A percentile compares a stretch with the other conserved stretches of the same genome.
Evolutionary conservation across 768 basidiomycete genomes (phyloP).

Genomic region (Amanita pallidorosea): DNA sequence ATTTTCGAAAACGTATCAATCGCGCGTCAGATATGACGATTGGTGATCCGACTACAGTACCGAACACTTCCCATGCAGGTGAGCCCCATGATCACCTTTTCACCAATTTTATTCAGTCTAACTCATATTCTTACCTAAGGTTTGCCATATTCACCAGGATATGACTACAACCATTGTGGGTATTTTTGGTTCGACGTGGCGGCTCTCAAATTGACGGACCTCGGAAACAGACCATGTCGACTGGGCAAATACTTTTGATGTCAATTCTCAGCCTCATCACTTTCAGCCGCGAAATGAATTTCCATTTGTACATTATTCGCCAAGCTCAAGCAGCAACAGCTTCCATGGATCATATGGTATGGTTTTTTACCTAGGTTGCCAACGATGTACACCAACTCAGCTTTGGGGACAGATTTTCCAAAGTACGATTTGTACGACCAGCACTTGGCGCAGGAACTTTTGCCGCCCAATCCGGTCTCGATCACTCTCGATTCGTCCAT

Average conservation of each 20-base stretch:
- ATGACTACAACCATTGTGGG: background rate
- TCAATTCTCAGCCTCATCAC: background rate
- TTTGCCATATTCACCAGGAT: background rate
- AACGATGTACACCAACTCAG: background rate
- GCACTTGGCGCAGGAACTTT: slow-evolving; percentile 2
- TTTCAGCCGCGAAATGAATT: background rate
- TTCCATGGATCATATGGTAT: slow-evolving; percentile 1
- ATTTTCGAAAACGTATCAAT: background rate
- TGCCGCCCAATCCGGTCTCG: background rate
- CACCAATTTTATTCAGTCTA: background rate
- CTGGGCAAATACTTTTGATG: background rate
- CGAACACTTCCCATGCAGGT: background rate
- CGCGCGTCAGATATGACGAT: background rate
- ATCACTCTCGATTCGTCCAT: background rate
- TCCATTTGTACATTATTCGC: background rate
- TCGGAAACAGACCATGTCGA: background rate
- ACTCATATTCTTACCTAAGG: background rate
- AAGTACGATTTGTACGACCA: slow-evolving; percentile 4
- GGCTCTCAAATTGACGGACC: background rate
- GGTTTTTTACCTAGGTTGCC: background rate
- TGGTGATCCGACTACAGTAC: background rate
- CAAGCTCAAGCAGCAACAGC: background rate
- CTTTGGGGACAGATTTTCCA: background rate
- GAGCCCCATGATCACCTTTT: background rate
- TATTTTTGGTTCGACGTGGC: background rate